These are phyloP conservation scores for Malus hybrid DNA, from an alignment of 331 rosid genomes.

Conservation along the genomic window DNA sequence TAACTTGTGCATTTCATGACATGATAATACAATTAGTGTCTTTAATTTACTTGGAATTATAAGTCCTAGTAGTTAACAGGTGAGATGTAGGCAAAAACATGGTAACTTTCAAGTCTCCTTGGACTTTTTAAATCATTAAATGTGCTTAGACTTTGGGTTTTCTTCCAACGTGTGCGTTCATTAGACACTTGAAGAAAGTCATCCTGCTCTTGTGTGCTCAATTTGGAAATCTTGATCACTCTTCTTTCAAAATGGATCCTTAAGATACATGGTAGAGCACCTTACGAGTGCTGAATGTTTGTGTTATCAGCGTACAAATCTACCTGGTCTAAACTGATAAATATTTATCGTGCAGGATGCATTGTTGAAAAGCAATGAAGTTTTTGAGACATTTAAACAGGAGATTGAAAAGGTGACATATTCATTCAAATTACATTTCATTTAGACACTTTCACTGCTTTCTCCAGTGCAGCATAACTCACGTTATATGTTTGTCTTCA, in stretches of 20 bases:
- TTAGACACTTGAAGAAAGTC: background rate
- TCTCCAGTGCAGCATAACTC: background rate
- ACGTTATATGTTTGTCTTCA: constrained; percentile 2
- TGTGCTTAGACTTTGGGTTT: background rate
- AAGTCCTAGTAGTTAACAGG: background rate
- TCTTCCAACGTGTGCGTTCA: background rate
- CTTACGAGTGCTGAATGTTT: background rate
- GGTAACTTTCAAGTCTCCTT: background rate
- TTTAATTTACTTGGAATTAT: background rate
- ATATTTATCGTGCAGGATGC: constrained; percentile 61
- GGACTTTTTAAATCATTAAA: no score
- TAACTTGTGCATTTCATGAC: background rate
- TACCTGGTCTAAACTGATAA: background rate
- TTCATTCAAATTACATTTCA: constrained; percentile 3
- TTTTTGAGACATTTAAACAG: constrained; percentile 83
- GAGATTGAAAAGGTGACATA: constrained; percentile 80
- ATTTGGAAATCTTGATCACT: background rate
- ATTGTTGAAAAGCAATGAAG: constrained; percentile 78
- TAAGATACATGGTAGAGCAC: background rate
- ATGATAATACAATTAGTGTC: background rate
- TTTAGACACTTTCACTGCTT: background rate
- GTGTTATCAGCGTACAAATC: background rate
- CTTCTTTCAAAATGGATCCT: background rate
- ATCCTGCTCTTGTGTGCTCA: background rate
- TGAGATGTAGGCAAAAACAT: background rate